Conservation (phyloP, 1,284 basidiomycete species). For the Gymnopus androsaceus region DNA sequence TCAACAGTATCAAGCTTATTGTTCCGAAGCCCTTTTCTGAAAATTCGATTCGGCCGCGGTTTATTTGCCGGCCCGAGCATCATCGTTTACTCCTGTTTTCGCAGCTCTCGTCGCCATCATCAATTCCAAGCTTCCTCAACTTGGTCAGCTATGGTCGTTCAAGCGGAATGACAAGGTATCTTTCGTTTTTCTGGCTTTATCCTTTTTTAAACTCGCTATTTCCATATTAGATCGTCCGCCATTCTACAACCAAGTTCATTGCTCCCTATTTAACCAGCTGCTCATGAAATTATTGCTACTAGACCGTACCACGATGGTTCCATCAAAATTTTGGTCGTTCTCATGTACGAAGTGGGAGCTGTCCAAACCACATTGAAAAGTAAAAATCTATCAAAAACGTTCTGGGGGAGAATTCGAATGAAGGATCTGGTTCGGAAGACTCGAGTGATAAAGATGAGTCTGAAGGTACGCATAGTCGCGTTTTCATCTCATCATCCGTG, state of each 20-base stretch:
- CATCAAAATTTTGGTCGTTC: slow-evolving; percentile 95
- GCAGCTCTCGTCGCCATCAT: slow-evolving; percentile 92
- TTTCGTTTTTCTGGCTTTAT: slow-evolving; percentile 15
- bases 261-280: slow-evolving; percentile 98
- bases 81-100: slow-evolving; percentile 98
- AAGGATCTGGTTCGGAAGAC: slow-evolving; percentile 63
- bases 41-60: slow-evolving; percentile 89
- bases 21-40: slow-evolving; percentile 93
- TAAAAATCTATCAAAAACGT: slow-evolving; percentile 89
- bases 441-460: slow-evolving; percentile 63
- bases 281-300: slow-evolving; percentile 94
- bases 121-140: slow-evolving; percentile 96
- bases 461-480: slow-evolving; percentile 48
- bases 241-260: slow-evolving; percentile 94
- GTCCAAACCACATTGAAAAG: slow-evolving; percentile 85
- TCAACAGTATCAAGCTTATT: slow-evolving; percentile 95
- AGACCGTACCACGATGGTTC: slow-evolving; percentile 97
- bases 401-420: slow-evolving; percentile 83
- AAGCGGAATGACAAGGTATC: slow-evolving; percentile 96
- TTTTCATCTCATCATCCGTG: slow-evolving; percentile 13
- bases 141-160: slow-evolving; percentile 94
- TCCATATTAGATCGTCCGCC: slow-evolving; percentile 74
- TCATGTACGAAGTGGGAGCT: slow-evolving; percentile 96
- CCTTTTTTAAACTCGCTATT: neutral
- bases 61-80: slow-evolving; percentile 90